A percentile compares a stretch with the other conserved stretches of the same genome.
Evolutionary conservation across 129 eudicot genomes (phyloP).

Genomic region (Centrapalus pauciflorus): DNA sequence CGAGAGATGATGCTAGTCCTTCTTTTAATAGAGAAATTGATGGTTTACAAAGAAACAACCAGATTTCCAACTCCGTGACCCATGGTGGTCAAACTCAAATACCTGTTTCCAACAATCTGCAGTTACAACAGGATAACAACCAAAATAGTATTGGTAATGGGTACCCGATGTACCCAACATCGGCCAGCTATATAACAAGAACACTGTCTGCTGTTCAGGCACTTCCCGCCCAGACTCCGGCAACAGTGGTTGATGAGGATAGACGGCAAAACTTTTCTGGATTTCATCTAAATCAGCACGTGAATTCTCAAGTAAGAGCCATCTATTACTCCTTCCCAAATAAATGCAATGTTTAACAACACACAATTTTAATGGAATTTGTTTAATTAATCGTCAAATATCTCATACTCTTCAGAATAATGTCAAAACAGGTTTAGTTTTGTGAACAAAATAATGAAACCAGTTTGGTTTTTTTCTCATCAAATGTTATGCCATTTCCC

Average conservation of each 20-base stretch:
- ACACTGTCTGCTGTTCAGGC: conserved; percentile 52
- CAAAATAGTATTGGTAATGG: conserved; percentile 32
- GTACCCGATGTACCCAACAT: conserved; percentile 37
- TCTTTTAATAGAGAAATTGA: conserved; percentile 19
- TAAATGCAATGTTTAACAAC: not conserved
- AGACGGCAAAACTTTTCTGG: conserved; percentile 27
- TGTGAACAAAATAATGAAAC: too few species aligned
- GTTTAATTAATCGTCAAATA: too few species aligned
- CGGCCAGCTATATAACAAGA: conserved; percentile 31
- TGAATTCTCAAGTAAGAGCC: conserved; percentile 34
- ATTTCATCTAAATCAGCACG: conserved; percentile 26
- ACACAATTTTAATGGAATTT: too few species aligned
- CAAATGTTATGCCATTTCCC: too few species aligned
- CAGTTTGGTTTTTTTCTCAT: too few species aligned
- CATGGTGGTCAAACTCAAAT: conserved; percentile 26
- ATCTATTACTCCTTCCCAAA: not conserved
- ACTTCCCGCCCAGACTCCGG: conserved; percentile 46
- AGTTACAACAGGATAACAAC: conserved; percentile 36
- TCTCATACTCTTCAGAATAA: too few species aligned
- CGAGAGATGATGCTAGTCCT: conserved; percentile 24
- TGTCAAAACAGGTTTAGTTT: too few species aligned
- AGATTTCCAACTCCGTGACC: conserved; percentile 20
- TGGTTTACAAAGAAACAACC: conserved; percentile 13
- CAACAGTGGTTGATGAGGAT: conserved; percentile 24
- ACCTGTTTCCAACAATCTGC: conserved; percentile 31